Evolutionary conservation across 2,329 filamentous ascomycete species (phyloP).

Genomic region (Claviceps sorghi): DNA sequence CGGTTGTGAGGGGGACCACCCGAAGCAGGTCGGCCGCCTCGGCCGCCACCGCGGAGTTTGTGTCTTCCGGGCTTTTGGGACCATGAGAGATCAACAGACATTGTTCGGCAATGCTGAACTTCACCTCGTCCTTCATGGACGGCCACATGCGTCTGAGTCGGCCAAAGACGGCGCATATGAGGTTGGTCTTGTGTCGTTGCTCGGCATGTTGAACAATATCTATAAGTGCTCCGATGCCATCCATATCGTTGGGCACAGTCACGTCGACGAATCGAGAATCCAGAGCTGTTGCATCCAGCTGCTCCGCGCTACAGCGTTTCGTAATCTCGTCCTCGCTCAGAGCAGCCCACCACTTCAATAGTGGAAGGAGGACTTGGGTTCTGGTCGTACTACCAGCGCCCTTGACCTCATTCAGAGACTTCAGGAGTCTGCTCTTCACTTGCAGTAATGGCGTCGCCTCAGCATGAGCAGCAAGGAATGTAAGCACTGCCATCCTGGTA

Average conservation of each 20-base stretch:
- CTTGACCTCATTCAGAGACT: slow-evolving; percentile 57
- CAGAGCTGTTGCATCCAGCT: slow-evolving; percentile 26
- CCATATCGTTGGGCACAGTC: slow-evolving; percentile 37
- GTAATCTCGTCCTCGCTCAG: slow-evolving; percentile 36
- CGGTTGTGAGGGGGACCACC: slow-evolving; percentile 56
- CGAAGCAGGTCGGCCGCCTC: slow-evolving; percentile 60
- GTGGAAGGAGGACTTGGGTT: slow-evolving; percentile 60
- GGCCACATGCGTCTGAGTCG: slow-evolving; percentile 61
- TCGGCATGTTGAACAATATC: slow-evolving; percentile 28
- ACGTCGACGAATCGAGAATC: slow-evolving; percentile 34
- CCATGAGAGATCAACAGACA: slow-evolving; percentile 48
- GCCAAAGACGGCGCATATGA: slow-evolving; percentile 51
- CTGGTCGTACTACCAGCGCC: slow-evolving; percentile 54
- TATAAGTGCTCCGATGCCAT: slow-evolving; percentile 38
- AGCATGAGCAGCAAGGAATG: slow-evolving; percentile 60
- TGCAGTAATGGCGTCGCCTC: slow-evolving; percentile 51
- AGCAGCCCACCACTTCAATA: slow-evolving; percentile 54
- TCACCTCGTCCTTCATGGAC: slow-evolving; percentile 49
- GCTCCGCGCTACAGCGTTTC: slow-evolving; percentile 24
- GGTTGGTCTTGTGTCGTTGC: slow-evolving; percentile 26
- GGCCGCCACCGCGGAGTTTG: slow-evolving; percentile 26
- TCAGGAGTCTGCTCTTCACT: slow-evolving; percentile 60
- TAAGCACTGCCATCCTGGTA: slow-evolving; percentile 48
- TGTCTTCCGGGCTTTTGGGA: slow-evolving; percentile 17
- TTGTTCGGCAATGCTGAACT: slow-evolving; percentile 43